Conservation (phyloP, 192 early-diverging fungal genomes). For the Dissophora ornata region DNA sequence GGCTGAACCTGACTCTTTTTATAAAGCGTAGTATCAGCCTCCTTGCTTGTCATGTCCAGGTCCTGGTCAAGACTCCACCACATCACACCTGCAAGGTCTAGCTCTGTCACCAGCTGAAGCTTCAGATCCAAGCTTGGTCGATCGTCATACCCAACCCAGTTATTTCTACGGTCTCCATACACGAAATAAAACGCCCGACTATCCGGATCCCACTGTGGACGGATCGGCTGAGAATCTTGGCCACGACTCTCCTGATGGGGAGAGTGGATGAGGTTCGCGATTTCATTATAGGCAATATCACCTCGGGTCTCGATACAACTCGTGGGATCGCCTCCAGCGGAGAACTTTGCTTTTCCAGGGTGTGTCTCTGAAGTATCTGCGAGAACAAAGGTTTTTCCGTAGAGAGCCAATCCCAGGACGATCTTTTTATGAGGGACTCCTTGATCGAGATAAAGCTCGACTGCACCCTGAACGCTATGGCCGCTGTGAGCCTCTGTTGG, state of each 20-base stretch:
- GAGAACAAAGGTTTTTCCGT: constrained; percentile 60
- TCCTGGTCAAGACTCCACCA: constrained; percentile 53
- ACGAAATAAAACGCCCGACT: constrained; percentile 44
- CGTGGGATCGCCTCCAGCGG: constrained; percentile 27
- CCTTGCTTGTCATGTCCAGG: constrained; percentile 25
- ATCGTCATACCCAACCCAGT: constrained; percentile 47
- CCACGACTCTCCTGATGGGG: no score
- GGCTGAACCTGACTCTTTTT: no score
- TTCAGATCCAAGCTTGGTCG: constrained; percentile 39
- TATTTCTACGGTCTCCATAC: constrained; percentile 18
- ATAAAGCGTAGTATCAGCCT: not conserved
- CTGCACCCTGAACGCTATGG: constrained; percentile 58
- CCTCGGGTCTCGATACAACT: constrained; percentile 35
- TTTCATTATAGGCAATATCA: constrained; percentile 48
- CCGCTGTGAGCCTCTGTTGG: constrained; percentile 30
- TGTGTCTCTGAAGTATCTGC: not conserved
- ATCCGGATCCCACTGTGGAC: constrained; percentile 27
- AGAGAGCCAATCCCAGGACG: constrained; percentile 84
- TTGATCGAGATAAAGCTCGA: constrained; percentile 69
- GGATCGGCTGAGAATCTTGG: not conserved
- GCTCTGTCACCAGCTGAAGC: constrained; percentile 35
- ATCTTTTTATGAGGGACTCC: constrained; percentile 83
- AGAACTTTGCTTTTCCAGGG: constrained; percentile 25
- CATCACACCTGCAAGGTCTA: constrained; percentile 37
- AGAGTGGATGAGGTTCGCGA: constrained; percentile 20